Percentiles rank a stretch among this genome's conserved stretches.
Evolutionary conservation across 768 basidiomycete species (phyloP).

Genomic region (Leccinum sublutescens): DNA sequence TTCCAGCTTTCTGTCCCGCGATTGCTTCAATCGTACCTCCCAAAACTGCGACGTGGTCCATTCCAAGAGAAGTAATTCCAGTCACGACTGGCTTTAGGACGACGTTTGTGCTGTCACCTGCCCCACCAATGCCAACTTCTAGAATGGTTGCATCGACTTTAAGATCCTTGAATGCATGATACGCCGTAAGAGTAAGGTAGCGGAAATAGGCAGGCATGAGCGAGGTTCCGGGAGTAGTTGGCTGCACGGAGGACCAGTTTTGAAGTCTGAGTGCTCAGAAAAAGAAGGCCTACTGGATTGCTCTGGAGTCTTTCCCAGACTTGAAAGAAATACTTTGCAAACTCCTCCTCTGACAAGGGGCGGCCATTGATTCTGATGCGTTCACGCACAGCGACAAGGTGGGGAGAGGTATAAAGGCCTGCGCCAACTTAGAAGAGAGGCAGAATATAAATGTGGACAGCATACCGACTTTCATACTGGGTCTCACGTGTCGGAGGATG

Average conservation of each 20-base stretch:
- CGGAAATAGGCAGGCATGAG: slow-evolving; percentile 92
- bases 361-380: slow-evolving; percentile 90
- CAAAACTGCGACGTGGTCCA: slow-evolving; percentile 87
- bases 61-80: slow-evolving; percentile 85
- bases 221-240: slow-evolving; percentile 46
- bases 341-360: slow-evolving; percentile 85
- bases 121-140: slow-evolving; percentile 95
- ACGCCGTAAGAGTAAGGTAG: slow-evolving; percentile 89
- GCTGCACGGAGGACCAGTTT: slow-evolving; percentile 37
- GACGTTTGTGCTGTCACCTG: slow-evolving; percentile 93
- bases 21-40: slow-evolving; percentile 89
- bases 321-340: slow-evolving; percentile 91
- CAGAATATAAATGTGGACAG: neutral
- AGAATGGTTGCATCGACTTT: slow-evolving; percentile 88
- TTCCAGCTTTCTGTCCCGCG: slow-evolving; percentile 94
- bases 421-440: neutral
- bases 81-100: slow-evolving; percentile 89
- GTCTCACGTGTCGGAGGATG: slow-evolving; percentile 71
- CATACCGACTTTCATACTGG: slow-evolving; percentile 81
- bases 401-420: slow-evolving; percentile 97
- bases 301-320: slow-evolving; percentile 89
- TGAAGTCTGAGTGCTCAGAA: neutral
- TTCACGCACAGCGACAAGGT: slow-evolving; percentile 93
- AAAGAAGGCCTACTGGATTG: slow-evolving; percentile 45
- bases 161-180: slow-evolving; percentile 79